phyloP scores from a whole-genome alignment of 2,329 filamentous ascomycete genomes.

The Harringtonia lauricola region DNA sequence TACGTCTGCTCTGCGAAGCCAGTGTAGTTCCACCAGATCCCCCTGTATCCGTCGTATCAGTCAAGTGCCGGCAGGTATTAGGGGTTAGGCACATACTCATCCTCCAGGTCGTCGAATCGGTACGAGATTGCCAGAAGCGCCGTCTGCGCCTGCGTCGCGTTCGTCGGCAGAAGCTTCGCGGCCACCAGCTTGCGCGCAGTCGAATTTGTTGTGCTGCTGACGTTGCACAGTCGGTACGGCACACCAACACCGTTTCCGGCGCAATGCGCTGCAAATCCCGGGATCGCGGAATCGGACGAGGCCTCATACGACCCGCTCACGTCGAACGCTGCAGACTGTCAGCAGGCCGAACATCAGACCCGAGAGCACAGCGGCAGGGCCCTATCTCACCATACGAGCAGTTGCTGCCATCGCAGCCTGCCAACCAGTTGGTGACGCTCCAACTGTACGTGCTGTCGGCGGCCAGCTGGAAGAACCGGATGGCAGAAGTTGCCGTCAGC shows the following conservation, averaged over 20 bases:
- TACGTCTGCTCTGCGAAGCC: not conserved
- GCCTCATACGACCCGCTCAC: too few species aligned
- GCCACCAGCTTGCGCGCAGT: too few species aligned
- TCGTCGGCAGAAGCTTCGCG: too few species aligned
- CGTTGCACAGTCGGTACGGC: too few species aligned
- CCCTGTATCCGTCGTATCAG: not conserved
- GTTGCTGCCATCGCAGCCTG: not conserved
- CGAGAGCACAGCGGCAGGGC: not conserved
- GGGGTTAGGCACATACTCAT: too few species aligned
- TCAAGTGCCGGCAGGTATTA: not conserved
- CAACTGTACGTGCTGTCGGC: not conserved
- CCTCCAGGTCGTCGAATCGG: not conserved
- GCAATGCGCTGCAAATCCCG: not conserved
- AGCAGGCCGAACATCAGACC: too few species aligned
- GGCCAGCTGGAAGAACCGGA: too few species aligned
- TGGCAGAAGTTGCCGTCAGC: too few species aligned
- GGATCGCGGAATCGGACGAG: not conserved
- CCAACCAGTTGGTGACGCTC: not conserved
- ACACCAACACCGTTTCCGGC: not conserved
- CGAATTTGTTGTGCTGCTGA: too few species aligned
- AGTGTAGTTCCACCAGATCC: not conserved
- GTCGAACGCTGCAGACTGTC: too few species aligned
- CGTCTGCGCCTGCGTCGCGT: too few species aligned
- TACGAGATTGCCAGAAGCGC: not conserved
- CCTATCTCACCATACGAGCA: not conserved